phyloP scores from a whole-genome alignment of 805 yeast genomes.

The Myxozyma kluyveri region DNA sequence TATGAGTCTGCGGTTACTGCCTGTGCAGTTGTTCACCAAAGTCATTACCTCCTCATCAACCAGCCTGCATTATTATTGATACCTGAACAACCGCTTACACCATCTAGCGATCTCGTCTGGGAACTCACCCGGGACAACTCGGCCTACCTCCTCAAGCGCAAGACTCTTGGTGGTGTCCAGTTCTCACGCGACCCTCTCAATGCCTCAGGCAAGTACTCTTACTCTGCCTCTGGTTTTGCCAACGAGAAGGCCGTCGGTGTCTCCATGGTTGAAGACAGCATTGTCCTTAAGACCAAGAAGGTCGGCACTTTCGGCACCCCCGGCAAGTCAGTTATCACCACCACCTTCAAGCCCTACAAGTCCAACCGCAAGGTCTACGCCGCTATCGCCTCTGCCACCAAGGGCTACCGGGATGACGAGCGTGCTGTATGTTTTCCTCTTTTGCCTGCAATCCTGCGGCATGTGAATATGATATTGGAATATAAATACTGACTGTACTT shows the following conservation, averaged over 20 bases:
- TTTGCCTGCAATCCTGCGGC: neutral
- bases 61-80: neutral
- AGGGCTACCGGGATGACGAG: slow-evolving; percentile 51
- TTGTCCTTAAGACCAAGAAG: slow-evolving; percentile 45
- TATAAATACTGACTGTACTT: slow-evolving; percentile 1
- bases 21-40: neutral
- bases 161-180: slow-evolving; percentile 42
- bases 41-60: neutral
- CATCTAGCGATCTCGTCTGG: slow-evolving; percentile 49
- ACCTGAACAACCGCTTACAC: neutral
- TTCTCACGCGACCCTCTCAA: slow-evolving; percentile 53
- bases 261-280: slow-evolving; percentile 40
- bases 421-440: slow-evolving; percentile 18
- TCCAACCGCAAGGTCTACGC: slow-evolving; percentile 46
- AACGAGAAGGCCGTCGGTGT: slow-evolving; percentile 52
- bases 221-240: slow-evolving; percentile 49
- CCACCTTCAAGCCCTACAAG: slow-evolving; percentile 46
- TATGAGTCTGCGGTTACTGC: neutral
- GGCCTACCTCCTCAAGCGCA: slow-evolving; percentile 49
- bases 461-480: no score
- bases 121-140: slow-evolving; percentile 49
- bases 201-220: slow-evolving; percentile 48
- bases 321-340: slow-evolving; percentile 41
- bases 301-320: slow-evolving; percentile 48
- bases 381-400: slow-evolving; percentile 47